Evolutionary conservation across 192 early-diverging fungal genomes (phyloP).

Genomic region (Spizellomyces sp.): DNA sequence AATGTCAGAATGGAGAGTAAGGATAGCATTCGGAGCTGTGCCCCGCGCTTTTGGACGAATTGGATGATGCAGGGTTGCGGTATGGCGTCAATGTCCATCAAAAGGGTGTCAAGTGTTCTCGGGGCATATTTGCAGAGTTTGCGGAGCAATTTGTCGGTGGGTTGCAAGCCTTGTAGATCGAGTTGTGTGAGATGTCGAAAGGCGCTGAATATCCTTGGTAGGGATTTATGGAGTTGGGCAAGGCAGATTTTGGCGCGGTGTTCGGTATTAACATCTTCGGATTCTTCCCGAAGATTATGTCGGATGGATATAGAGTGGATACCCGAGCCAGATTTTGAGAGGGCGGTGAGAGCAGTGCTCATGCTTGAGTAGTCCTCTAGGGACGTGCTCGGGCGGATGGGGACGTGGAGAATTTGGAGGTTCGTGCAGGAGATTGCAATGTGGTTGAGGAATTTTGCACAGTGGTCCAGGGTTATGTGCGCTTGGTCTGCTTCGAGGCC

Average conservation of each 20-base stretch:
- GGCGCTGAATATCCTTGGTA: background rate
- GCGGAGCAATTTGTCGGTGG: constrained; percentile 2
- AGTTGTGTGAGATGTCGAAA: constrained; percentile 7
- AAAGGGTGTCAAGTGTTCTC: background rate
- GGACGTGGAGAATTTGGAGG: background rate
- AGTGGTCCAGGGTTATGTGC: background rate
- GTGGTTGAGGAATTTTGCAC: background rate
- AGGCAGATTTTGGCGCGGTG: background rate
- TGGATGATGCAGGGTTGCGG: constrained; percentile 4
- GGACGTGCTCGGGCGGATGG: background rate
- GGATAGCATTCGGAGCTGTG: constrained; percentile 2
- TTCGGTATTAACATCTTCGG: background rate
- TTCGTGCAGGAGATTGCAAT: background rate
- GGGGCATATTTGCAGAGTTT: background rate
- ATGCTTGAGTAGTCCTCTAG: background rate
- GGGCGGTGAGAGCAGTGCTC: background rate
- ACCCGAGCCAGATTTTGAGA: background rate
- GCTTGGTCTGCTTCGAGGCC: background rate
- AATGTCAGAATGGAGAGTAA: constrained; percentile 10
- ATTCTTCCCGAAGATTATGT: constrained; percentile 1
- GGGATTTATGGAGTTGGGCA: too few species aligned
- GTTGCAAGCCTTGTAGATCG: constrained; percentile 23
- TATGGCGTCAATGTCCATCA: constrained; percentile 23
- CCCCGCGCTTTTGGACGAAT: constrained; percentile 10
- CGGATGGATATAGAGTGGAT: background rate